Evolutionary conservation across 352 stramenopile genomes (phyloP), one percentile per base, ranked within the genome.

Genomic region (Pythium plurisporium): DNA sequence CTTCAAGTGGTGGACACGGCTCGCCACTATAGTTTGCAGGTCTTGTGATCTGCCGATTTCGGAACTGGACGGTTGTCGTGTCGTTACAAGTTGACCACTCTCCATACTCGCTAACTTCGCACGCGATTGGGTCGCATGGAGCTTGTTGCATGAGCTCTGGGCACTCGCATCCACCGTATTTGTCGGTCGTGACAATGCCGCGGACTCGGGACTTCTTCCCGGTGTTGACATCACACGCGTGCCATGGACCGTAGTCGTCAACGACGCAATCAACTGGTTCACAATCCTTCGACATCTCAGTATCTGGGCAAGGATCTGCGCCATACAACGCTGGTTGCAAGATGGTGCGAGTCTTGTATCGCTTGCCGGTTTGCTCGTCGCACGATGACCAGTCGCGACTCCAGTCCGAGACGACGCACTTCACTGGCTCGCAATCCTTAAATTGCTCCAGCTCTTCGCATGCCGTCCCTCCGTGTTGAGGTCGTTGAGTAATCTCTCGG

Each of bases 201-300:
- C 77, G 70, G 0, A 57, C 65, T 6, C 73, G 69, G 0, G 69
- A 67, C 50, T 87, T 86, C 23, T 69, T 70, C 0, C 62, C 56
- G 6, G 7, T 42, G 6, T 5, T 9, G 4, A 29, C 15, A 46
- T 68, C 60, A 19, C 73, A 88, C 1, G 26, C 23, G 0, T 62
- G 57, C 48, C 82, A 88, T 15, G 74, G 63, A 3, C 63, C 64
- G 63, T 70, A 88, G 1, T 70, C 43, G 0, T 69, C 62, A 0
- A 86, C 65, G 2, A 59, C 58, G 31, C 79, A 89, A 30, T 87
- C 74, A 0, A 86, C 76, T 0, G 76, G 74, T 6, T 83, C 69
- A 23, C 79, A 87, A 17, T 59, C 50, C 36, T 66, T 80, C 19
- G 53, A 66, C n/a, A 71, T 46, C 4, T 50, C 48, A 0, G 69